Percentiles rank a stretch among this genome's conserved stretches.
Conservation (phyloP, 495 filamentous ascomycete genomes). For the Ascodesmis nigricans region DNA sequence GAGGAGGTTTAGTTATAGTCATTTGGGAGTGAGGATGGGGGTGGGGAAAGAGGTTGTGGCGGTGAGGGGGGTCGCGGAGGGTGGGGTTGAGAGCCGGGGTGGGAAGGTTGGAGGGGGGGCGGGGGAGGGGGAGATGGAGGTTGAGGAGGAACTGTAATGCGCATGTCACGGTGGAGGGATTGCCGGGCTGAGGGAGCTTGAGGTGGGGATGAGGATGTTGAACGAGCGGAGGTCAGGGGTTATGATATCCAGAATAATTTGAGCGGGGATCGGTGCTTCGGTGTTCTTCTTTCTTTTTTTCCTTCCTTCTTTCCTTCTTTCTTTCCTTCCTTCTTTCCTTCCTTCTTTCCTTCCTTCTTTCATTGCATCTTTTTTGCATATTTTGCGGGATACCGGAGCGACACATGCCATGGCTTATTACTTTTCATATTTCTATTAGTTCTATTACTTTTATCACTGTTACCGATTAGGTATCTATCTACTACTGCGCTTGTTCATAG, state of each 20-base stretch:
- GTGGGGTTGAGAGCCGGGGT: constrained; percentile 7
- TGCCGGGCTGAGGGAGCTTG: background rate
- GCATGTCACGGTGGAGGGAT: no score
- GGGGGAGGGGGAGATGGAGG: constrained; percentile 1
- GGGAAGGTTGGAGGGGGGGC: background rate
- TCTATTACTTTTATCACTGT: no score
- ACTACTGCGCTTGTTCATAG: no score
- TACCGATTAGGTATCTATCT: no score
- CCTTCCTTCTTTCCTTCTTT: background rate
- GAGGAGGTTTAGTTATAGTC: constrained; percentile 3
- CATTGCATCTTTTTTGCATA: no score
- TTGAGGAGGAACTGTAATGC: constrained; percentile 5
- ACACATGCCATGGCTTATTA: no score
- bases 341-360: no score
- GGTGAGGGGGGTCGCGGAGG: background rate
- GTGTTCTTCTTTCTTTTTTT: constrained; percentile 2
- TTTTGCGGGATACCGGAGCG: no score
- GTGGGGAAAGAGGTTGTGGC: constrained; percentile 4
- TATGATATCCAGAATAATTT: constrained; percentile 1
- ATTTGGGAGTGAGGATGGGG: background rate
- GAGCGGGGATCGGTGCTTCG: background rate
- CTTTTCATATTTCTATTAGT: no score
- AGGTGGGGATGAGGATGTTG: no score
- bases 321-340: no score
- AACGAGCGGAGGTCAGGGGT: background rate